phyloP scores from a whole-genome alignment of 1,284 basidiomycete species.

The Vanrija pseudolonga region DNA sequence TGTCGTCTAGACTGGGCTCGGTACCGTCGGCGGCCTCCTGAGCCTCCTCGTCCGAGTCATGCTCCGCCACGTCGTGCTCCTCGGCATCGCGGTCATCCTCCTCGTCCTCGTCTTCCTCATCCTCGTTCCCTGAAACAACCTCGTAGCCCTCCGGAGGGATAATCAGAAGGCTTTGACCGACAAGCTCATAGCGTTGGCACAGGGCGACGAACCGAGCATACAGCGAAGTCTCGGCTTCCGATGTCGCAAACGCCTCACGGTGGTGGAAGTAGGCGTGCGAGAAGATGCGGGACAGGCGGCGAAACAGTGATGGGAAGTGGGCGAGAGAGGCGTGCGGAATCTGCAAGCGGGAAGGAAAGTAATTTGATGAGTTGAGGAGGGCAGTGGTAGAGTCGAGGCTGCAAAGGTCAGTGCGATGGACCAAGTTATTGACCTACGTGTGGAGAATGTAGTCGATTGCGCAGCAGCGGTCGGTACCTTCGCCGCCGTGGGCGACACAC shows the following conservation, averaged over 20 bases:
- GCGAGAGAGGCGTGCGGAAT: constrained; percentile 75
- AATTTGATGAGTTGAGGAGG: constrained; percentile 79
- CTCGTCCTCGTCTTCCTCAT: constrained; percentile 5
- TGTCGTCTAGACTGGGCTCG: no score
- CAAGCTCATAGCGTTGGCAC: constrained; percentile 74
- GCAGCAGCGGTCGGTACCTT: constrained; percentile 67
- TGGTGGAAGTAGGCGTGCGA: constrained; percentile 94
- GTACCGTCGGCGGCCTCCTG: no score
- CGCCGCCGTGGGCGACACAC: constrained; percentile 74
- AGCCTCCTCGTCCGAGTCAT: not conserved
- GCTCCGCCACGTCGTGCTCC: constrained; percentile 1
- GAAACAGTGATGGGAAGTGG: constrained; percentile 68
- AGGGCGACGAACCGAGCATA: constrained; percentile 87
- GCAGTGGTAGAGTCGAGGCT: constrained; percentile 90
- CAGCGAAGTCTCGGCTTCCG: constrained; percentile 72
- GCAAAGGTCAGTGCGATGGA: constrained; percentile 59
- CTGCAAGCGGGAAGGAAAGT: constrained; percentile 85
- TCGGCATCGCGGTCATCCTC: constrained; percentile 14
- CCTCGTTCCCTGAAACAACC: constrained; percentile 2
- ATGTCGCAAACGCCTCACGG: constrained; percentile 63
- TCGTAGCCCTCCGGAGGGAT: constrained; percentile 55
- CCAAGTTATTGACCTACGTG: constrained; percentile 52
- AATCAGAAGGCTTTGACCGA: constrained; percentile 69
- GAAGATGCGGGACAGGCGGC: constrained; percentile 85
- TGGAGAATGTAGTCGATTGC: constrained; percentile 97